Evolutionary conservation across 148 eudicot genomes (phyloP), one percentile per base, ranked within the genome.

Genomic region (Talinum fruticosum): DNA sequence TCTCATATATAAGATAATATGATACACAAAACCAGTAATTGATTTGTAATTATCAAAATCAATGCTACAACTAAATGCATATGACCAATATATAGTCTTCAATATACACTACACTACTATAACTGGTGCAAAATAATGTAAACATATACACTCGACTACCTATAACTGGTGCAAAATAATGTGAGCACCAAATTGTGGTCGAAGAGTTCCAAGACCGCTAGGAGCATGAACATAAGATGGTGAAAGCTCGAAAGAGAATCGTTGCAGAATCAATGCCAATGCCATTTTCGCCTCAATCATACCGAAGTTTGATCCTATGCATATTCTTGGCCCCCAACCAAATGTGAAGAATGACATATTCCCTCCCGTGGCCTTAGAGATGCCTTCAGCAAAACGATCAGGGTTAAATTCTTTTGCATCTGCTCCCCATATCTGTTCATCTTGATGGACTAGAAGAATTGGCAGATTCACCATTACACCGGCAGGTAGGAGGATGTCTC

Each of bases 321-420:
- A 57, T n/a, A 57, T 57, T 57, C 64, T 57, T 57, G 64, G 64
- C 10, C 64, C 64, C 64, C 64, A 57, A n/a, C 64, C 64, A 57
- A 57, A 57, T 57, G 64, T 5, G 64, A 57, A 57, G 64, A 72
- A 78, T 23, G 81, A 78, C 81, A 78, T 72, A n/a, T 78, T 71
- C 29, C 81, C 81, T 29, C 44, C 15, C 2, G 62, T 65, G 0
- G 81, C 81, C 28, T 79, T 79, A 0, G 72, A 64, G 12, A 79
- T 13, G 26, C 64, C 64, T 7, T 57, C n/a, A 5, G n/a, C 7
- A 28, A 57, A 57, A 23, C 64, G 64, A 10, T 57, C 64, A 57
- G 64, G 64, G 64, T 57, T 57, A n/a, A 57, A 57, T 0, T 57
- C 64, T 57, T n/a, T 57, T 0, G 64, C 64, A n/a, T 57, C 23